Base-by-base conservation (phyloP, 2,329 filamentous ascomycete genomes). In the Helicocarpus griseus region DNA sequence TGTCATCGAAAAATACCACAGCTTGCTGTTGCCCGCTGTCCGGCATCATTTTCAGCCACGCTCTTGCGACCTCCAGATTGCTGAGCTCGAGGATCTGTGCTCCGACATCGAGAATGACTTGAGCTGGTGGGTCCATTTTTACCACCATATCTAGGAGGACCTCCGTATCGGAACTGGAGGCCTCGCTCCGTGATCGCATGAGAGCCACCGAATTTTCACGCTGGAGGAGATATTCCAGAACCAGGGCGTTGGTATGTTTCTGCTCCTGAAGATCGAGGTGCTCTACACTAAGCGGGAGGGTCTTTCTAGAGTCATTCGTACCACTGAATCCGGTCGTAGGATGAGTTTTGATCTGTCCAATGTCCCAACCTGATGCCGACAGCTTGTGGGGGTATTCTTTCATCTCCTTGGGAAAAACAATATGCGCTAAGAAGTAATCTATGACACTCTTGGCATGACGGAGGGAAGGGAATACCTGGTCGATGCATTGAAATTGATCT, bases 101-200 rank as follows among this genome's bases (percentile, higher is more conserved):
- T 0, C 86, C 85, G 0, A 86, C 83, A 56, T 89, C 85, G 0
- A 89, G 70, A 1, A 89, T 76, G 0, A 89, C 83, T 0, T 75
- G 73, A 0, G 78, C 69, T 0, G 66, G 61, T 0, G 69, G 66
- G 0, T 69, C 40, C 41, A 78, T 63, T 0, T 43, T 43, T 0
- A 68, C 61, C 0, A 85, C 68, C 3, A 72, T 61, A 0, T 64
- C 29, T 0, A 89, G 59, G 0, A 86, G 59, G 0, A 73, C 72
- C 5, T 60, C 59, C 2, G 65, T 63, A 2, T 56, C 54, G 0
- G 51, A 45, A 0, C 35, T 46, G 2, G 53, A 52, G 5, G 51
- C 39, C 11, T 60, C 53, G 7, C 55, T 45, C 13, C 56, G 63
- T 17, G 22, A 24, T 5, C 35, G 56, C 13, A 56, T 56, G 39